Percentiles rank a stretch among this genome's conserved stretches.
phyloP scores from a whole-genome alignment of 225 moss, liverwort and hornwort genomes.

The Straminergon stramineum region DNA sequence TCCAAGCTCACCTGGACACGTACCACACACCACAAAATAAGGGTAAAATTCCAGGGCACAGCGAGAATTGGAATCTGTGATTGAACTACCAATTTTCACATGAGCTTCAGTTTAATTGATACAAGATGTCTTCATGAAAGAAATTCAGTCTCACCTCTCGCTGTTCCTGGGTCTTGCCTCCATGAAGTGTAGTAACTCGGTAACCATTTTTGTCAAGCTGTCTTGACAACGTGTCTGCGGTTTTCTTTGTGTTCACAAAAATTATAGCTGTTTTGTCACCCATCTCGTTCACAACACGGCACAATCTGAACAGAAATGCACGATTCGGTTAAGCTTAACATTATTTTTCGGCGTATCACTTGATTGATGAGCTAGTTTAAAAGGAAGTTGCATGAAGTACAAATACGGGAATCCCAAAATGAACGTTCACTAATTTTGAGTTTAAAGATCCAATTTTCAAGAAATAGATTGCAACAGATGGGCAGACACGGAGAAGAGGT shows the following conservation, averaged over 20 bases:
- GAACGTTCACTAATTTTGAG: background rate
- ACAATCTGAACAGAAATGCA: constrained; percentile 46
- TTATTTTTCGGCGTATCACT: background rate
- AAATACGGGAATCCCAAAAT: background rate
- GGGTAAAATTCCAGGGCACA: background rate
- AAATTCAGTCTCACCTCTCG: constrained; percentile 49
- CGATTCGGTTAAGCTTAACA: background rate
- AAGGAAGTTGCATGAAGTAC: background rate
- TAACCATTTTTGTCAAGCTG: constrained; percentile 92
- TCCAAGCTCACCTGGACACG: constrained; percentile 83
- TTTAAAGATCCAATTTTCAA: background rate
- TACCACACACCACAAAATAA: background rate
- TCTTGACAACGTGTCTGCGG: constrained; percentile 86
- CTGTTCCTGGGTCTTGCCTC: constrained; percentile 99
- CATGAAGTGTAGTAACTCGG: constrained; percentile 92
- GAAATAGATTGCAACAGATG: background rate
- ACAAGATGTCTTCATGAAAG: background rate
- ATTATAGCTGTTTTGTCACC: constrained; percentile 97
- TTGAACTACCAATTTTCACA: background rate
- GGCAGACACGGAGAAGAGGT: background rate
- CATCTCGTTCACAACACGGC: constrained; percentile 87
- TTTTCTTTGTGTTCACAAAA: constrained; percentile 91
- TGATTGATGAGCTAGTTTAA: background rate
- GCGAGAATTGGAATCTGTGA: background rate
- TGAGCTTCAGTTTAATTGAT: background rate